Evolutionary conservation across 192 early-diverging fungal genomes (phyloP).

Genomic region (Thamnidium elegans): DNA sequence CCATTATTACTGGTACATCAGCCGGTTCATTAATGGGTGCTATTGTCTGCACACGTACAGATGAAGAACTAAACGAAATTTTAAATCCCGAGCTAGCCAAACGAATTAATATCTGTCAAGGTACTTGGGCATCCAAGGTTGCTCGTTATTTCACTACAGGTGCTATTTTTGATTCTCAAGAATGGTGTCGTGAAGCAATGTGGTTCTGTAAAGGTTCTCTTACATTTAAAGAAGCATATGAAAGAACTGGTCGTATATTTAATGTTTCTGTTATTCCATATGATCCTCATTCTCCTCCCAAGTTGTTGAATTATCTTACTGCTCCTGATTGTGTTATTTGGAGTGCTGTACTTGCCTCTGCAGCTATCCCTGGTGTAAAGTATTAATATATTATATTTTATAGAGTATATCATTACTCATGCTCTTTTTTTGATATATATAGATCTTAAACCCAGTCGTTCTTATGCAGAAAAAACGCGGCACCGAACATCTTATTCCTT

Average conservation of each 20-base stretch:
- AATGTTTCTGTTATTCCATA: constrained; percentile 80
- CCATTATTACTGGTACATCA: constrained; percentile 77
- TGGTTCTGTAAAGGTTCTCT: constrained; percentile 72
- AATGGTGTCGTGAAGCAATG: constrained; percentile 64
- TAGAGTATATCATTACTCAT: background rate
- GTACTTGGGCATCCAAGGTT: constrained; percentile 37
- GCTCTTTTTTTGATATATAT: background rate
- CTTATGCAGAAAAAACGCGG: constrained; percentile 72
- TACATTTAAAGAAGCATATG: constrained; percentile 91
- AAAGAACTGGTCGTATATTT: constrained; percentile 80
- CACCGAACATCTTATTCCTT: constrained; percentile 65
- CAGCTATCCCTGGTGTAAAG: constrained; percentile 73
- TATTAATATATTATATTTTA: background rate
- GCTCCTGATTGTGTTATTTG: constrained; percentile 83
- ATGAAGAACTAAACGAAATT: constrained; percentile 57
- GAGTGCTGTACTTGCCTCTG: constrained; percentile 81
- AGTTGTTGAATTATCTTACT: constrained; percentile 87
- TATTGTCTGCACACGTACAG: constrained; percentile 65
- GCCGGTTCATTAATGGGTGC: constrained; percentile 66
- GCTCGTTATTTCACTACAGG: constrained; percentile 41
- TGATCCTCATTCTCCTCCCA: constrained; percentile 71
- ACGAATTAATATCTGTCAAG: constrained; percentile 54
- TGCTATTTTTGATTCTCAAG: constrained; percentile 55
- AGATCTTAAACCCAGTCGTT: constrained; percentile 76
- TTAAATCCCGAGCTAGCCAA: constrained; percentile 50